These are phyloP conservation scores for Cystobasidium sp. DNA, from an alignment of 1,284 basidiomycete genomes.

Conservation along the genomic window DNA sequence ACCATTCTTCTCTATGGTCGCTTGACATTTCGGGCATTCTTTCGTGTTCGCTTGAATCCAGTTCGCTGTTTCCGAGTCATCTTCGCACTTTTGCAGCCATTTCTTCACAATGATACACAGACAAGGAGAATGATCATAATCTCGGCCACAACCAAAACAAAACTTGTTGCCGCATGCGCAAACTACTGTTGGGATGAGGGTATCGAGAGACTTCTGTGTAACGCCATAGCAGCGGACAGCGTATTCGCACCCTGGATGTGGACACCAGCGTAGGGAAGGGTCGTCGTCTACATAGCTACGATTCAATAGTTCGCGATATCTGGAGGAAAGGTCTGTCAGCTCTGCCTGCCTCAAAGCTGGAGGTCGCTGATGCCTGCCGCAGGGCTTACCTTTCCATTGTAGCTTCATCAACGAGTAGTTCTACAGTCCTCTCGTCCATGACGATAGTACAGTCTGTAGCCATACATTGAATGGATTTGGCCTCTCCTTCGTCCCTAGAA, in stretches of 20 bases:
- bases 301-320: conserved; percentile 82
- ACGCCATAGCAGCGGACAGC: conserved; percentile 85
- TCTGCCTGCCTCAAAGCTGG: not conserved
- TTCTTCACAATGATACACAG: conserved; percentile 85
- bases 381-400: conserved; percentile 58
- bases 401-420: conserved; percentile 58
- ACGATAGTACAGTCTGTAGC: conserved; percentile 81
- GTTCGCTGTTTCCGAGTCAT: conserved; percentile 97
- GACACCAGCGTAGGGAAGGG: conserved; percentile 86
- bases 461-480: conserved; percentile 85
- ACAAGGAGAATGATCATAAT: conserved; percentile 86
- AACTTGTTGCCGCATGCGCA: conserved; percentile 77
- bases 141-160: conserved; percentile 87
- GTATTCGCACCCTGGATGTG: conserved; percentile 68
- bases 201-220: conserved; percentile 63
- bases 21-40: conserved; percentile 92
- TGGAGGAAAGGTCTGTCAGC: conserved; percentile 49
- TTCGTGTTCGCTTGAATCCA: conserved; percentile 99
- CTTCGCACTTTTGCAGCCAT: conserved; percentile 96
- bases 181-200: conserved; percentile 83
- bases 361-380: not conserved
- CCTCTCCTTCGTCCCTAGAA: conserved; percentile 71
- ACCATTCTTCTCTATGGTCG: conserved; percentile 99
- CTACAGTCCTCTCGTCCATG: conserved; percentile 63
- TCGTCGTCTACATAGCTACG: conserved; percentile 89